These are phyloP conservation scores for Grifola frondosa DNA, from an alignment of 1,284 basidiomycete genomes.

Conservation along the genomic window DNA sequence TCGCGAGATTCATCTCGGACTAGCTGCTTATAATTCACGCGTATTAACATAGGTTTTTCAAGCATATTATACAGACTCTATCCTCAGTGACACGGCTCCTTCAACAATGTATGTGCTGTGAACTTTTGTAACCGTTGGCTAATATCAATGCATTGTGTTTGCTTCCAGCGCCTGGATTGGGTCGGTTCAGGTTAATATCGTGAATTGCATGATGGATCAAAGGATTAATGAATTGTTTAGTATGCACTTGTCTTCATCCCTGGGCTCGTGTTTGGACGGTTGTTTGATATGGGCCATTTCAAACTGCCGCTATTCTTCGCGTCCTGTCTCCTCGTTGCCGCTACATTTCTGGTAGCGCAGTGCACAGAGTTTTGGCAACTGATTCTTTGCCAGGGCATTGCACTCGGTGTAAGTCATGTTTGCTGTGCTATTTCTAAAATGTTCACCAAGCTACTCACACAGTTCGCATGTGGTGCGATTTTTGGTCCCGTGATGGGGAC, in stretches of 20 bases:
- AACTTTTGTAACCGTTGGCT: neutral
- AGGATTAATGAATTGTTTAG: conserved; percentile 19
- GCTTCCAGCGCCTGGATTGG: conserved; percentile 68
- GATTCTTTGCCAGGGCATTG: conserved; percentile 48
- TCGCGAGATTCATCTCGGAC: conserved; percentile 2
- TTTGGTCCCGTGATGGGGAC: conserved; percentile 45
- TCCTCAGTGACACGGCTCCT: conserved; percentile 35
- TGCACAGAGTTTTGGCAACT: conserved; percentile 55
- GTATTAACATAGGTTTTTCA: conserved; percentile 40
- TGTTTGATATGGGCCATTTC: conserved; percentile 55
- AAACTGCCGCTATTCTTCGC: conserved; percentile 37
- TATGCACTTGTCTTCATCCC: conserved; percentile 49
- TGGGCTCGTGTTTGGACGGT: conserved; percentile 48
- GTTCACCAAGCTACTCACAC: neutral
- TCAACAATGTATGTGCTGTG: conserved; percentile 53
- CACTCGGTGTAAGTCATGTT: conserved; percentile 36
- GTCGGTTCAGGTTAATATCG: conserved; percentile 54
- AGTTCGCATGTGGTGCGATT: conserved; percentile 39
- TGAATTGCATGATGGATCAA: neutral
- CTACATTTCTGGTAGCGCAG: conserved; percentile 50
- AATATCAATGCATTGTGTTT: neutral
- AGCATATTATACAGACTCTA: conserved; percentile 40
- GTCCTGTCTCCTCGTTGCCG: conserved; percentile 37
- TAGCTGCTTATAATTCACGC: neutral
- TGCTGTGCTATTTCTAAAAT: conserved; percentile 3